These are phyloP conservation scores for Sutorius australiensis DNA, from an alignment of 768 basidiomycete species.

Conservation along the genomic window DNA sequence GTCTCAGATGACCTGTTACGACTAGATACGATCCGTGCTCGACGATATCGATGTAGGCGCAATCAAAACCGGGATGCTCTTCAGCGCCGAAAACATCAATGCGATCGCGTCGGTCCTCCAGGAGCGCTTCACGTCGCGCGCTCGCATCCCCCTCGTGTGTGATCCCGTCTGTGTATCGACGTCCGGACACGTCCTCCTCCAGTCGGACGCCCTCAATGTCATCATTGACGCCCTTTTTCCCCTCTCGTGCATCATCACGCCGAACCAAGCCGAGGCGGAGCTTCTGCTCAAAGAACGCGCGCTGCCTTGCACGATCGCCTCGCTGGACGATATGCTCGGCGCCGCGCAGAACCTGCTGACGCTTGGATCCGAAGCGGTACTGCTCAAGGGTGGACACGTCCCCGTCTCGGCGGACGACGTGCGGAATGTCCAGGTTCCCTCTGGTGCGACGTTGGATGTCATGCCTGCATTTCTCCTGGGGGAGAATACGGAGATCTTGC, in stretches of 20 bases:
- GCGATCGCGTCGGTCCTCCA: slow-evolving; percentile 52
- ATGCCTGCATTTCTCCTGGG: slow-evolving; percentile 43
- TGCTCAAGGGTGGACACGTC: slow-evolving; percentile 87
- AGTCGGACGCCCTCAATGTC: slow-evolving; percentile 57
- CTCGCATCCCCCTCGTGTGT: slow-evolving; percentile 50
- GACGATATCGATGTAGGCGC: slow-evolving; percentile 66
- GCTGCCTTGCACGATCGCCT: slow-evolving; percentile 33
- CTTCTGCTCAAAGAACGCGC: slow-evolving; percentile 49
- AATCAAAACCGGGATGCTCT: slow-evolving; percentile 92
- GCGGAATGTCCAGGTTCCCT: slow-evolving; percentile 21
- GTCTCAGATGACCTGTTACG: background rate
- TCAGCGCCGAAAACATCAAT: slow-evolving; percentile 49
- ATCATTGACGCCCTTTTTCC: slow-evolving; percentile 68
- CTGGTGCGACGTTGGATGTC: slow-evolving; percentile 34
- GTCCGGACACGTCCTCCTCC: slow-evolving; percentile 76
- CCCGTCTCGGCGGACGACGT: slow-evolving; percentile 45
- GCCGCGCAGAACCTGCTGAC: slow-evolving; percentile 49
- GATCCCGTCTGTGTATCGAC: slow-evolving; percentile 94
- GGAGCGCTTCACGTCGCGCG: slow-evolving; percentile 31
- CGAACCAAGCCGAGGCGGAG: slow-evolving; percentile 80
- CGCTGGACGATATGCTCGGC: slow-evolving; percentile 56
- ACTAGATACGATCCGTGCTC: slow-evolving; percentile 65
- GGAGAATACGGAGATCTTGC: slow-evolving; percentile 65
- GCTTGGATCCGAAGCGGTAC: slow-evolving; percentile 52
- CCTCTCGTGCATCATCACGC: slow-evolving; percentile 69